Evolutionary conservation across 1,284 basidiomycete genomes (phyloP).

Genomic region (Leccinum variabile): DNA sequence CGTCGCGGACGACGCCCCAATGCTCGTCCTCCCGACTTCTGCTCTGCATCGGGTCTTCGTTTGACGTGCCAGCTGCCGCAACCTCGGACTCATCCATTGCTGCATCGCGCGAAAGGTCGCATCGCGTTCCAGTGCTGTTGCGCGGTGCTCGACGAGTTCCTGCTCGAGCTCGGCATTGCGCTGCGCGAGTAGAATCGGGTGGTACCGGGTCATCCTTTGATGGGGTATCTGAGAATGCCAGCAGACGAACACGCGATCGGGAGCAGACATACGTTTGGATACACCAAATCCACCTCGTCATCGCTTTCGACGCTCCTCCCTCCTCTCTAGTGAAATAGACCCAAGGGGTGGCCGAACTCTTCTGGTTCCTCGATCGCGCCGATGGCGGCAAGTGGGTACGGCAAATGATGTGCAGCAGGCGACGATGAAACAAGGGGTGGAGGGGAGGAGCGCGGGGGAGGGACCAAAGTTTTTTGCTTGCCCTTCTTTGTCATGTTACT

Average conservation of each 20-base stretch:
- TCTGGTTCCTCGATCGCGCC: slow-evolving; percentile 32
- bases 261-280: no score
- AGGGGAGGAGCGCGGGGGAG: slow-evolving; percentile 8
- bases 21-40: slow-evolving; percentile 44
- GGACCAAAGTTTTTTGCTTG: slow-evolving; percentile 34
- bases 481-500: slow-evolving; percentile 35
- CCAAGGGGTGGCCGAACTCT: slow-evolving; percentile 23
- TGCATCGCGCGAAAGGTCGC: slow-evolving; percentile 46
- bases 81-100: slow-evolving; percentile 44
- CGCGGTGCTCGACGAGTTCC: slow-evolving; percentile 43
- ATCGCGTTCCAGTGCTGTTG: slow-evolving; percentile 44
- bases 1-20: slow-evolving; percentile 58
- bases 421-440: slow-evolving; percentile 25
- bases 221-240: no score
- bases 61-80: slow-evolving; percentile 9
- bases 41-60: slow-evolving; percentile 15
- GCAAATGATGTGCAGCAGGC: slow-evolving; percentile 31
- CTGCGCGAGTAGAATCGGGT: slow-evolving; percentile 32
- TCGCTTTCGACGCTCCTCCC: no score
- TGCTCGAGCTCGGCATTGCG: slow-evolving; percentile 46
- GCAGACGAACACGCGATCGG: no score
- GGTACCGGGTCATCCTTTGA: no score
- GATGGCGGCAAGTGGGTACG: slow-evolving; percentile 21
- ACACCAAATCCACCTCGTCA: no score
- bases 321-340: slow-evolving; percentile 14